Conservation (phyloP, 345 rosid species). For the Cardiospermum halicacabum region DNA sequence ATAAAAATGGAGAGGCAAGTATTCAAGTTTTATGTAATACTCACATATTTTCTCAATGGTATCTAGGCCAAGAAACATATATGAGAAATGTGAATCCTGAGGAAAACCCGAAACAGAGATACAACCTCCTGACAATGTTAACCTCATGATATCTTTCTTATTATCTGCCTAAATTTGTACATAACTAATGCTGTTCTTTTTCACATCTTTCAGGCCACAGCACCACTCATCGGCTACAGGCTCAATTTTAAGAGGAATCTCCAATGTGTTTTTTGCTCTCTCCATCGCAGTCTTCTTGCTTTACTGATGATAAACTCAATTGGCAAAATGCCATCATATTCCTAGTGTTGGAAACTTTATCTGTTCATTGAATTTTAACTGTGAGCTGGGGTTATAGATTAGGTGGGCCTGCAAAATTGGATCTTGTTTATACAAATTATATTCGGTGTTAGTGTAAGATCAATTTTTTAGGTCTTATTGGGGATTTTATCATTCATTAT, state of each 20-base stretch:
- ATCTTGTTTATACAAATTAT: conserved; percentile 8
- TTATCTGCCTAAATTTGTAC: conserved; percentile 7
- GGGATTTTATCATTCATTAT: conserved; percentile 12
- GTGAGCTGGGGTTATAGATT: neutral
- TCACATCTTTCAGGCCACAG: conserved; percentile 32
- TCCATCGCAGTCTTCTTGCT: conserved; percentile 18
- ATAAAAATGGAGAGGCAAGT: too few species aligned
- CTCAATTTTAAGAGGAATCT: conserved; percentile 25
- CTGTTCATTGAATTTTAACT: neutral
- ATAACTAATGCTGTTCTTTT: neutral
- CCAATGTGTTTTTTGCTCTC: conserved; percentile 26
- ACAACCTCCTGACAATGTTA: conserved; percentile 62
- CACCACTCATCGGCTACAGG: conserved; percentile 34
- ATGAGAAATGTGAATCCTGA: conserved; percentile 77
- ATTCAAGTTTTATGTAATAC: too few species aligned
- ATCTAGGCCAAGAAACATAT: conserved; percentile 91
- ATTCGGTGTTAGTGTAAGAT: neutral
- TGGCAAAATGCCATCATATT: neutral
- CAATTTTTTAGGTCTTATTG: neutral
- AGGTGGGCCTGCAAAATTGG: conserved; percentile 8
- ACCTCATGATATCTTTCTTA: conserved; percentile 1
- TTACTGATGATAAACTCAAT: conserved; percentile 17
- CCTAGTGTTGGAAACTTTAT: neutral
- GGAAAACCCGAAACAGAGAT: conserved; percentile 73
- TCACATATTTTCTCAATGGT: too few species aligned